phyloP scores from a whole-genome alignment of 1,139 yeast genomes.

The Barnettozyma hawaiiensis region DNA sequence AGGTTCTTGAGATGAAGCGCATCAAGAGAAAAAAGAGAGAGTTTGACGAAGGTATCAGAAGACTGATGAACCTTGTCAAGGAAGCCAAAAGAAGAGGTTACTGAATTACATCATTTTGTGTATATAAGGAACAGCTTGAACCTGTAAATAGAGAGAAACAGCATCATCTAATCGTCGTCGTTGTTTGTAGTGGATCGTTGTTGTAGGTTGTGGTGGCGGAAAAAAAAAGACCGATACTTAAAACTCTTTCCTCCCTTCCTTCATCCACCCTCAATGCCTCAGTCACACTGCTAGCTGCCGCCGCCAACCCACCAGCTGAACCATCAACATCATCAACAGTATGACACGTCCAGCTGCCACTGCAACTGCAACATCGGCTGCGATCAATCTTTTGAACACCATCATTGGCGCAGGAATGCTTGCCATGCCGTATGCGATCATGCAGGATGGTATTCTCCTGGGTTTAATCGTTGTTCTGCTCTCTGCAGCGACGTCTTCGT shows the following conservation, averaged over 20 bases:
- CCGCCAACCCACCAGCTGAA: too few relatives aligned
- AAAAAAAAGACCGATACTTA: neutral
- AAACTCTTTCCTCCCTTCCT: too few relatives aligned
- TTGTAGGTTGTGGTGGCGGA: neutral
- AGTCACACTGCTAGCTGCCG: conserved; percentile 11
- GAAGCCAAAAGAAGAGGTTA: conserved; percentile 53
- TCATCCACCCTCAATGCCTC: neutral
- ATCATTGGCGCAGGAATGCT: conserved; percentile 86
- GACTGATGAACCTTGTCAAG: conserved; percentile 40
- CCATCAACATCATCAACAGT: too few relatives aligned
- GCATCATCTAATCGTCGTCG: too few relatives aligned
- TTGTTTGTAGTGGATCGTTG: too few relatives aligned
- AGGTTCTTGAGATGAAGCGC: conserved; percentile 37
- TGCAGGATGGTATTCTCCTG: conserved; percentile 72
- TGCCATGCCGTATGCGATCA: conserved; percentile 88
- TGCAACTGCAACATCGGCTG: conserved; percentile 32
- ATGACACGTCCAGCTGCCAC: conserved; percentile 11
- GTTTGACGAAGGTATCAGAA: conserved; percentile 43
- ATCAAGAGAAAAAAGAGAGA: conserved; percentile 41
- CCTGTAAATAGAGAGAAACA: neutral
- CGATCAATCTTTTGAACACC: conserved; percentile 59
- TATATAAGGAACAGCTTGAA: neutral
- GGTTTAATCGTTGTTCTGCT: conserved; percentile 63
- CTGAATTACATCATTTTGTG: conserved; percentile 21
- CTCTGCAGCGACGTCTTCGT: conserved; percentile 69